Percentiles rank a stretch among this genome's conserved stretches.
phyloP scores from a whole-genome alignment of 352 stramenopile species.

The Globisporangium emineosum region DNA sequence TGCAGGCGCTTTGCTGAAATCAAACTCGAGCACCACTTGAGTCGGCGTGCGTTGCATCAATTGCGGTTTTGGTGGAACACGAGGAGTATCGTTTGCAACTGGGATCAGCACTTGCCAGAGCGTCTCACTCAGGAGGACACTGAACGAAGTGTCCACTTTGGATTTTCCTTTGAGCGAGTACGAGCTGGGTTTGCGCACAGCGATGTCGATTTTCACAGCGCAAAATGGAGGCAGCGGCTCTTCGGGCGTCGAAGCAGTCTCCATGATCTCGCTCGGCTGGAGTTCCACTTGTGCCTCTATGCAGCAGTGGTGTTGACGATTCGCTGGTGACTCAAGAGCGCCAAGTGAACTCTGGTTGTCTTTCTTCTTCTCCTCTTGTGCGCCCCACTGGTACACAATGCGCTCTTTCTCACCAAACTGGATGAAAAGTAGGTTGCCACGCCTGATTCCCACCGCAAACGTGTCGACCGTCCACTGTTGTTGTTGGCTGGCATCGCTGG shows the following conservation, averaged over 20 bases:
- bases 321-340: neutral
- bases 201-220: constrained; percentile 1
- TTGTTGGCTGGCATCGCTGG: neutral
- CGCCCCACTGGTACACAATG: constrained; percentile 16
- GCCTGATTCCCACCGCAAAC: constrained; percentile 10
- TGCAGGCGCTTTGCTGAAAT: neutral
- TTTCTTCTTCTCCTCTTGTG: neutral
- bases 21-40: constrained; percentile 27
- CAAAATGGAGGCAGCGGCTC: constrained; percentile 17
- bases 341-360: neutral
- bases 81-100: constrained; percentile 20
- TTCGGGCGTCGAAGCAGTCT: constrained; percentile 4
- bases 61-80: constrained; percentile 11
- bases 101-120: constrained; percentile 26
- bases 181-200: constrained; percentile 9
- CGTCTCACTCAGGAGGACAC: constrained; percentile 17
- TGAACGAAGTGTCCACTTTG: neutral
- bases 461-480: constrained; percentile 11
- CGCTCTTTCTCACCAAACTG: constrained; percentile 6
- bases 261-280: constrained; percentile 7
- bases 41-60: constrained; percentile 22
- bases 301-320: constrained; percentile 1
- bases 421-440: constrained; percentile 8
- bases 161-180: constrained; percentile 12
- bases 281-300: constrained; percentile 7